Base-by-base conservation (phyloP, 2,329 filamentous ascomycete genomes). In the Apiospora arundinis region DNA sequence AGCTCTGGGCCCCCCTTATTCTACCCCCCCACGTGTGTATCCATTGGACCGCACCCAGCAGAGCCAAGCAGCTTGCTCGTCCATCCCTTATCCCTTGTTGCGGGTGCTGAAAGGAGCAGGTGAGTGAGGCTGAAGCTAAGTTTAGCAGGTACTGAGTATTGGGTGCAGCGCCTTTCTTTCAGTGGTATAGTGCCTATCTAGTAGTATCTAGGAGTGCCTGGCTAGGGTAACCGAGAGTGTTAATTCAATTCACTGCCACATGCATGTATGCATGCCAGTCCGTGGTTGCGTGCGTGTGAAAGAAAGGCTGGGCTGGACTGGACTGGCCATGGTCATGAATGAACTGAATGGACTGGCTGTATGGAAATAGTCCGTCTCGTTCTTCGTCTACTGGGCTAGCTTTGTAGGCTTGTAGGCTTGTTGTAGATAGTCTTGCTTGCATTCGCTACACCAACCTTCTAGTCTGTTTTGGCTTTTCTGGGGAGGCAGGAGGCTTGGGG, bases 391-490 rank as follows among this genome's bases (percentile, higher is more conserved):
- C 12, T 45, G 42, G 42, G 42, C 42, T 60, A 60, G 52, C 52
- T 60, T 60, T 60, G 56, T 45, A 42, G 40, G 8, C 40, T 9
- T 9, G 40, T 42, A 45, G 42, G 42, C 42, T 45, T 45, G 42
- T 1, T 16, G 42, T 16, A 18, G 42, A 32, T 45, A 45, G 42
- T 45, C 40, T 42, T 42, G 40, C 40, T 45, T 4, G 12, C 42
- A 32, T 56, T 63, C 56, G 56, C 56, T 63, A 63, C 56, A 40
- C 56, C 56, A 63, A 63, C 56, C 56, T 63, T 63, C 56, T 63
- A 63, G 56, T 63, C 56, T 12, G 56, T 40, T 63, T 63, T 63
- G 56, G 56, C 56, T 63, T 63, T 63, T 63, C 56, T n/a, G 56
- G 56, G 56, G 56, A n/a, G 52, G 56, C 56, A 32, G 32, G 49